Base-by-base conservation (phyloP, 495 filamentous ascomycete species). In the Bombardia bombarda region DNA sequence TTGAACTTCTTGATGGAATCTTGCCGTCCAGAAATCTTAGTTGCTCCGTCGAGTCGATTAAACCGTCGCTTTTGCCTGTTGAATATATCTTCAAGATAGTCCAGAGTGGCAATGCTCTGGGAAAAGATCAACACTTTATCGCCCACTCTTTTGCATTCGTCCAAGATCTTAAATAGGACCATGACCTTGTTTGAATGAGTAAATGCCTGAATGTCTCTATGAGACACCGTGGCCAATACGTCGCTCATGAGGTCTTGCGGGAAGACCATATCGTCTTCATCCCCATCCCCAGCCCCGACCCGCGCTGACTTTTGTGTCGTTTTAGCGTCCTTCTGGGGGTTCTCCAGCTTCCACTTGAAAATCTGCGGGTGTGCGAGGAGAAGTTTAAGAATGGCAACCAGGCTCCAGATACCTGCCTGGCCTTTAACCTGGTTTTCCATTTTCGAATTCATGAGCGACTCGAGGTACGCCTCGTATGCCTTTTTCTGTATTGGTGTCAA, bases 101-200 rank as follows among this genome's bases (percentile, higher is more conserved):
- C 45, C 1, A 97, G 63, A 0, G 83, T 86, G 0, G 58, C 62
- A 12, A 87, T 66, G 19, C 78, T 83, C 30, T 88, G 84, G 0
- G 84, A 86, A 50, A 96, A 96, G 3, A 95, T 62, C 2, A 97
- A 65, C 12, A 86, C 70, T 50, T 87, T 84, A 55, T 97, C 90
- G 1, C 71, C 69, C 1, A 69, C 60, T 5, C 51, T 58, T 33
- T 74, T 70, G 9, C 79, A 80, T 38, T 78, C 70, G 0, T 79
- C 57, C 1, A 95, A 49, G 34, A 96, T 90, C 14, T 64, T 61
- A 17, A 78, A 51, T 10, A 92, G 62, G 0, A 90, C 63, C n/a
- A 63, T 32, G 7, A 82, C 71, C 50, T 90, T 88, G 53, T 80
- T 66, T 2, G 86, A 89, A 19, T 73, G 45, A 1, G 67, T 43